Evolutionary conservation across 768 basidiomycete genomes (phyloP).

Genomic region (Lactarius vividus): DNA sequence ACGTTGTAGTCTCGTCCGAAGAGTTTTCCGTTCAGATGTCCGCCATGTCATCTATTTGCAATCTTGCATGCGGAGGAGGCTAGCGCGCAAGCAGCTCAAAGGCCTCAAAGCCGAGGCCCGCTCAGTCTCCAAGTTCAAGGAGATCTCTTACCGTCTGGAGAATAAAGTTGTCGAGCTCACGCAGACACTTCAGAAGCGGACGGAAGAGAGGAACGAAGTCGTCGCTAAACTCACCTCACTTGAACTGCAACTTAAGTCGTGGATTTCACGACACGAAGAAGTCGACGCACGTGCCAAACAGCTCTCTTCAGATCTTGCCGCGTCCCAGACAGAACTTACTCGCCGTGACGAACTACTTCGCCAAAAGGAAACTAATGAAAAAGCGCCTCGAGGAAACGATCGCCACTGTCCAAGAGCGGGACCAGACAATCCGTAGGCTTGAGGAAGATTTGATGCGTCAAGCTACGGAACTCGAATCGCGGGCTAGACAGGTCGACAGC

Average conservation of each 20-base stretch:
- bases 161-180: slow-evolving; percentile 99
- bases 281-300: slow-evolving; percentile 70
- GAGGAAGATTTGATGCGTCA: slow-evolving; percentile 74
- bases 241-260: slow-evolving; percentile 82
- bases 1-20: slow-evolving; percentile 49
- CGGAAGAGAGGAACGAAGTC: slow-evolving; percentile 86
- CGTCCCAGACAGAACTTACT: slow-evolving; percentile 66
- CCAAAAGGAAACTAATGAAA: slow-evolving; percentile 76
- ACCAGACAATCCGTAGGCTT: slow-evolving; percentile 76
- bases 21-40: slow-evolving; percentile 56
- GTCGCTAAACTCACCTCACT: slow-evolving; percentile 71
- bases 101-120: slow-evolving; percentile 86
- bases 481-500: slow-evolving; percentile 66
- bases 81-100: slow-evolving; percentile 84
- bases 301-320: slow-evolving; percentile 64
- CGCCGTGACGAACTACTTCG: slow-evolving; percentile 72
- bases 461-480: slow-evolving; percentile 70
- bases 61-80: slow-evolving; percentile 85
- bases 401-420: slow-evolving; percentile 74
- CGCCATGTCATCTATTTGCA: slow-evolving; percentile 80
- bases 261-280: slow-evolving; percentile 88
- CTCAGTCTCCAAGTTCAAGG: slow-evolving; percentile 97
- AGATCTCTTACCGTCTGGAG: slow-evolving; percentile 95
- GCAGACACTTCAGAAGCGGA: slow-evolving; percentile 86
- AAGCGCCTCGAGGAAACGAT: slow-evolving; percentile 74